These are phyloP conservation scores for Gardenia jasminoides DNA, from an alignment of 257 asterid genomes.

Conservation along the genomic window DNA sequence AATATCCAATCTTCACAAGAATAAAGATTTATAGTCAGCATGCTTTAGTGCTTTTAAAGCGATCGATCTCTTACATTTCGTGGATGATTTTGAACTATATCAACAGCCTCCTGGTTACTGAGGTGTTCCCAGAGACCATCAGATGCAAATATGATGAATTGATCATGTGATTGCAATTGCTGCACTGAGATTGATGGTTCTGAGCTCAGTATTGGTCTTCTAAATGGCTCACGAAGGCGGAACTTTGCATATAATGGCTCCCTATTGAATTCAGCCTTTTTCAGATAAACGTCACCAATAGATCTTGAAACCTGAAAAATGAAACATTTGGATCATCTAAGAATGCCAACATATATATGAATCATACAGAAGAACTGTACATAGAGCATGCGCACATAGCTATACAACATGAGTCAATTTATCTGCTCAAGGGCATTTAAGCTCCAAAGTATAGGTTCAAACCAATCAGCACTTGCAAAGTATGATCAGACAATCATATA, in stretches of 20 bases:
- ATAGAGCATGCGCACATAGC: background rate
- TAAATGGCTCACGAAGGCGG: conserved; percentile 64
- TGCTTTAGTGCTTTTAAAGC: background rate
- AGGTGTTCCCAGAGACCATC: conserved; percentile 94
- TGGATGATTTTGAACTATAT: conserved; percentile 63
- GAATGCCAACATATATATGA: background rate
- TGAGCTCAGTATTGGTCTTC: conserved; percentile 62
- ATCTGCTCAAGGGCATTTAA: background rate
- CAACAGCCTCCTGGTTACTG: conserved; percentile 74
- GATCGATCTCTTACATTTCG: conserved; percentile 46
- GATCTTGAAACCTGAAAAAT: conserved; percentile 64
- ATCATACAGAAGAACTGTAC: background rate
- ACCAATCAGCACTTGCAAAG: background rate
- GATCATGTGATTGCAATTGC: conserved; percentile 63
- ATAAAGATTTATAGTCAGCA: background rate
- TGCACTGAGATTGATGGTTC: conserved; percentile 64
- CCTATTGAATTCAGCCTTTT: conserved; percentile 67
- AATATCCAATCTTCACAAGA: background rate
- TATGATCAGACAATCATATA: background rate
- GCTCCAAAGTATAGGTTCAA: background rate
- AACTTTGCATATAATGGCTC: conserved; percentile 76
- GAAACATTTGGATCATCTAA: conserved; percentile 12
- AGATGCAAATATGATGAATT: conserved; percentile 71
- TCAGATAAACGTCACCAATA: conserved; percentile 75
- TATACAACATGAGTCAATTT: background rate